Evolutionary conservation across 371 early-diverging fungal species (phyloP).

Genomic region (Apophysomyces sp.): DNA sequence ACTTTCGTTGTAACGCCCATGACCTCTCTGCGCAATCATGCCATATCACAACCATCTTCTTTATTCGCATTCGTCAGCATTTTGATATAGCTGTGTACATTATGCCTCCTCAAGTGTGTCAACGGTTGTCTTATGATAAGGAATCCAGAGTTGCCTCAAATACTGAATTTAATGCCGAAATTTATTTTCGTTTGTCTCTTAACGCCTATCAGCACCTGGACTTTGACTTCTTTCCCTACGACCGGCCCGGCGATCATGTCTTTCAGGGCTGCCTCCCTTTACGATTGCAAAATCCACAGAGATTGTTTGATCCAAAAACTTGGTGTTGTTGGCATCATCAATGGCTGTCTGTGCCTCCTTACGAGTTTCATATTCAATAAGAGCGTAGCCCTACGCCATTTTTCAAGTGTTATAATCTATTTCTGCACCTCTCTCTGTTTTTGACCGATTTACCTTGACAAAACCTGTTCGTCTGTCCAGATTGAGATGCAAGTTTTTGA

Average conservation of each 20-base stretch:
- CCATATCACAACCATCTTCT: no score
- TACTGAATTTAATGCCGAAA: background rate
- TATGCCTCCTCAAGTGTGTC: no score
- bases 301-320: conserved; percentile 72
- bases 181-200: background rate
- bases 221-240: conserved; percentile 19
- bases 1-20: no score
- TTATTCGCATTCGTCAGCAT: no score
- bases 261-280: conserved; percentile 21
- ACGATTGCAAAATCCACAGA: conserved; percentile 87
- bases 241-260: conserved; percentile 8
- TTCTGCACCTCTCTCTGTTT: background rate
- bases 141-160: background rate
- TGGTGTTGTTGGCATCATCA: conserved; percentile 64
- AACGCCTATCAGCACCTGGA: conserved; percentile 5
- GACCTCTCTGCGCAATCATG: no score
- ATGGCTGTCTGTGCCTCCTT: conserved; percentile 87
- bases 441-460: conserved; percentile 77
- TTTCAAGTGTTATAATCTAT: background rate
- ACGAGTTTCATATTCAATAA: conserved; percentile 84
- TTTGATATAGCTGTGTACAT: no score
- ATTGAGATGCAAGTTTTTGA: conserved; percentile 89
- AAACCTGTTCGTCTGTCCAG: conserved; percentile 93
- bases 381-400: conserved; percentile 81
- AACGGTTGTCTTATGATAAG: no score